Conservation (phyloP, 2,329 filamentous ascomycete species). For the Calonectria montana region DNA sequence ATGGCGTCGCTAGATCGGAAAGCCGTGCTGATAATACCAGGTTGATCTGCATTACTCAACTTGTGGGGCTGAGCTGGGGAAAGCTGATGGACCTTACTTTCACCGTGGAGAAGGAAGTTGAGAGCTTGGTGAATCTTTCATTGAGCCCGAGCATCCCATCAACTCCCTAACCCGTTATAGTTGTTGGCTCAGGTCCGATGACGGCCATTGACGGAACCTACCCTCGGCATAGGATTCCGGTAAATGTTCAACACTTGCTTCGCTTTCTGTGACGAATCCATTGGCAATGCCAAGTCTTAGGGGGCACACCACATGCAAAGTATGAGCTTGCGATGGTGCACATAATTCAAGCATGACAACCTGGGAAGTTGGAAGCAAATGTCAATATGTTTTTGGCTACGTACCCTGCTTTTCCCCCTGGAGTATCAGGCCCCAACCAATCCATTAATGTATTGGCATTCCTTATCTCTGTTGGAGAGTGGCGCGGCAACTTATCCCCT, state of each 20-base stretch:
- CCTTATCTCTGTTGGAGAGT: slow-evolving; percentile 34
- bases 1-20: slow-evolving; percentile 38
- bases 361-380: slow-evolving; percentile 22
- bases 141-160: not conserved
- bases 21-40: slow-evolving; percentile 26
- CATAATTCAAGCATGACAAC: slow-evolving; percentile 22
- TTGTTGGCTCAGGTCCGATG: not conserved
- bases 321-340: slow-evolving; percentile 26
- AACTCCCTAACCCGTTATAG: not conserved
- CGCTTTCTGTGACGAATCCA: slow-evolving; percentile 19
- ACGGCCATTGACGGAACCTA: not conserved
- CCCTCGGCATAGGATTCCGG: slow-evolving; percentile 6
- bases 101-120: not conserved
- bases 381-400: slow-evolving; percentile 5
- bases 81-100: slow-evolving; percentile 7
- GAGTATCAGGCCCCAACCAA: slow-evolving; percentile 7
- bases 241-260: slow-evolving; percentile 7
- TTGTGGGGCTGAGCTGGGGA: slow-evolving; percentile 31
- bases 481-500: slow-evolving; percentile 25
- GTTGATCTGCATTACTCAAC: slow-evolving; percentile 27
- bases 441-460: slow-evolving; percentile 26
- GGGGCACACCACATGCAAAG: slow-evolving; percentile 24
- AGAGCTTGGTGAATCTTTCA: slow-evolving; percentile 3
- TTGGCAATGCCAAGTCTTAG: slow-evolving; percentile 11
- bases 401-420: slow-evolving; percentile 12